These are phyloP conservation scores for Cryphonectria carpinicola DNA, from an alignment of 2,329 filamentous ascomycete genomes.

Conservation along the genomic window DNA sequence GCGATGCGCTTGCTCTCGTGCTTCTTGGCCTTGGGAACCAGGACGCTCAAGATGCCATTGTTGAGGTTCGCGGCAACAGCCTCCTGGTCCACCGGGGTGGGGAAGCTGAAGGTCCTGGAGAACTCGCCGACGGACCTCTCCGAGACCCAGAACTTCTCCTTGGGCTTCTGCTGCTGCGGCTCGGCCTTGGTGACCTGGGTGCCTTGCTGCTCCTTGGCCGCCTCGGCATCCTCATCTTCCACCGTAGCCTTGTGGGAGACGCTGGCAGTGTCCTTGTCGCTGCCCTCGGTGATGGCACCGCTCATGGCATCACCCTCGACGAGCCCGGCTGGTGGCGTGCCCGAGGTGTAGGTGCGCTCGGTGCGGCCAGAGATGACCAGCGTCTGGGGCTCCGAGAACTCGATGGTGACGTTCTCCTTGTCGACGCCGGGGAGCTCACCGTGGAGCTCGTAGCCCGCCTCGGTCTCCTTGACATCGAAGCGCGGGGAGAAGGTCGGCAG, in stretches of 20 bases:
- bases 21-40: conserved; percentile 69
- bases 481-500: conserved; percentile 70
- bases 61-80: conserved; percentile 64
- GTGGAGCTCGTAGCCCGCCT: conserved; percentile 72
- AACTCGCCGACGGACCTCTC: conserved; percentile 71
- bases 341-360: conserved; percentile 65
- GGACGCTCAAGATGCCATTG: conserved; percentile 67
- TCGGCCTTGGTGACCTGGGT: conserved; percentile 36
- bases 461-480: conserved; percentile 77
- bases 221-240: conserved; percentile 58
- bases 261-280: conserved; percentile 36
- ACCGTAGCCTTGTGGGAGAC: conserved; percentile 64
- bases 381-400: conserved; percentile 78
- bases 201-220: conserved; percentile 41
- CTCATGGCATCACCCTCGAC: conserved; percentile 45
- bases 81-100: conserved; percentile 64
- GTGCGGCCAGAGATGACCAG: conserved; percentile 71
- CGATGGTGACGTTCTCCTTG: conserved; percentile 75
- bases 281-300: conserved; percentile 47
- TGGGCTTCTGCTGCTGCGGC: conserved; percentile 30
- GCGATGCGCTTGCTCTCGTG: conserved; percentile 58
- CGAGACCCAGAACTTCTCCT: conserved; percentile 67
- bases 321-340: conserved; percentile 52
- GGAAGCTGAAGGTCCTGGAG: conserved; percentile 70
- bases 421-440: conserved; percentile 78